Evolutionary conservation across 345 rosid species (phyloP), one percentile per base, ranked within the genome.

Genomic region (Eucalyptus pauciflora): DNA sequence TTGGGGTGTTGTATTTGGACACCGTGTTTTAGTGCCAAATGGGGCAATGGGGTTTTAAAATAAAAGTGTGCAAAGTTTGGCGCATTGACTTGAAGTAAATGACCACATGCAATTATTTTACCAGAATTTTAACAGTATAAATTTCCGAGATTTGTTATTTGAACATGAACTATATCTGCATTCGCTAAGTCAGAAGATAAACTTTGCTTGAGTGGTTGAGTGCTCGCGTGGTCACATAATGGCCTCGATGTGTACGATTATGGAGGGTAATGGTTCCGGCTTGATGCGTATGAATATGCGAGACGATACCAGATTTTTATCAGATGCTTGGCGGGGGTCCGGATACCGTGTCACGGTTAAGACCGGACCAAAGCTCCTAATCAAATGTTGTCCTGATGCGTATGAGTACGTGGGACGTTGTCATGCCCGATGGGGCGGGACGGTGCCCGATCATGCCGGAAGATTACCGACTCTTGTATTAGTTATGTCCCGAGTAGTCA

Each of bases 281-380:
- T 51, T 51, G 54, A 51, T 51, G 54, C 4, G 4, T 51, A 51
- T 51, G 8, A 16, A 51, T 0, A 51, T 51, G 22, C 4, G 0
- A 51, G 22, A 17, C 8, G 0, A 51, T 51, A 0, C 8, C 8
- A 0, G 4, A 51, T 51, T 2, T 51, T 51, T 17, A 51, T 51
- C 54, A 1, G 0, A 51, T 51, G 54, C 54, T 0, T 51, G 1
- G 20, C 0, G 6, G 0, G 54, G 8, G 54, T 51, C 1, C 4
- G 1, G 0, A 51, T 51, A 22, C 8, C 0, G 0, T 0, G 20
- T 16, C 4, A 0, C 0, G 0, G 0, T 51, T 51, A 22, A 51
- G 54, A 16, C 8, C 20, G 0, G 0, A 51, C 56, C 22, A 2
- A 51, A 51, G 3, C 56, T 51, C 2, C 22, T 17, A 51, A 51